Base-by-base conservation (phyloP, 331 rosid species). In the Phaseolus coccineus region DNA sequence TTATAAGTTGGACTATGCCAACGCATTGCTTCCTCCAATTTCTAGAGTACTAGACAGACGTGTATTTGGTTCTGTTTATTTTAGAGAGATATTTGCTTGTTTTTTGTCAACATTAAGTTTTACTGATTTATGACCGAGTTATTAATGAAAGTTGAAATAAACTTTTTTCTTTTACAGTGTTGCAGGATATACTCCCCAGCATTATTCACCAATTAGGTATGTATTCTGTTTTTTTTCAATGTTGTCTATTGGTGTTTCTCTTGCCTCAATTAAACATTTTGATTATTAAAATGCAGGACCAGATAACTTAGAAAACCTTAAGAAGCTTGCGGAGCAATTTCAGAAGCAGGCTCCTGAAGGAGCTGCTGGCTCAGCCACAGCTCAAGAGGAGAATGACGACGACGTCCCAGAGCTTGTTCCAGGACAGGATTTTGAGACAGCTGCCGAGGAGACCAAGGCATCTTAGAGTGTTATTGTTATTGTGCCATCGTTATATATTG, bases 171-270 rank as follows among this genome's bases (percentile, higher is more conserved):
- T 53, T 19, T 74, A 44, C 92, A 94, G 98, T 91, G 80, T 91
- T 94, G 94, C 98, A 94, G 82, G 98, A 94, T 77, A 90, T 94
- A 47, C 97, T 94, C 55, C 98, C 98, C 12, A 92, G 84, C 83
- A 91, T 94, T 57, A 90, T 94, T 84, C 87, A 90, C 80, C 98
- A 94, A 79, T 87, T 94, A 85, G 98, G 98, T 92, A 81, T 76
- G 81, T 69, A 57, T 31, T 16, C 40, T 14, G 1, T 19, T 42
- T 27, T 1, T 2, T 40, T 16, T 25, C 8, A 5, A 15, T 12
- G 48, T 56, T 24, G 15, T 69, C 0, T 39, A 42, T 66, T 63
- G 2, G 40, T 33, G 52, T 25, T 65, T 40, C 30, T 52, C 8
- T 6, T 37, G 42, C 13, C 47, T 44, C 2, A 3, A 1, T 27